Conservation (phyloP, 495 filamentous ascomycete genomes). For the Apiosordaria backusii region DNA sequence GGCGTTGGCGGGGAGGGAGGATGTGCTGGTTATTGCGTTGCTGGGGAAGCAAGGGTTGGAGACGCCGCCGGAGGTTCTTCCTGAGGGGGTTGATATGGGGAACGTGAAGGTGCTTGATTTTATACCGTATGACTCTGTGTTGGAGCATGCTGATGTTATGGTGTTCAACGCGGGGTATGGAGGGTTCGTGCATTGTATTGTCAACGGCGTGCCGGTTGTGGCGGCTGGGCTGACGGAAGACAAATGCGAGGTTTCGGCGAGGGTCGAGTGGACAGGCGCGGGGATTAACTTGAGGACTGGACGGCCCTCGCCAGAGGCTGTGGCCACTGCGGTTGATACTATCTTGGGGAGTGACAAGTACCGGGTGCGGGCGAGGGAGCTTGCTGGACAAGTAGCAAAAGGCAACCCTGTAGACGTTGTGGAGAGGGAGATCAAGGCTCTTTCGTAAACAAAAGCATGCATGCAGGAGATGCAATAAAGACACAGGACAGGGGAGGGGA, state of each 20-base stretch:
- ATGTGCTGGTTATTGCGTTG: constrained; percentile 34
- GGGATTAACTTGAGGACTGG: constrained; percentile 33
- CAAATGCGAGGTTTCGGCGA: constrained; percentile 30
- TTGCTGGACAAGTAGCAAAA: constrained; percentile 24
- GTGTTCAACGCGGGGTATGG: constrained; percentile 38
- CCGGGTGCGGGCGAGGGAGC: constrained; percentile 23
- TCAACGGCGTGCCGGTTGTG: constrained; percentile 34
- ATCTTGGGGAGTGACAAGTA: constrained; percentile 29
- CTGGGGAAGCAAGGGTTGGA: constrained; percentile 29
- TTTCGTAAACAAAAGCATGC: background rate
- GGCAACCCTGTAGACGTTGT: constrained; percentile 28
- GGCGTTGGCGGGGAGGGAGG: constrained; percentile 26
- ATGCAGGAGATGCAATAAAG: no score
- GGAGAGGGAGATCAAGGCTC: constrained; percentile 21
- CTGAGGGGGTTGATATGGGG: constrained; percentile 1
- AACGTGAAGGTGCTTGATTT: constrained; percentile 33
- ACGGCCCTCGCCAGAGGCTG: constrained; percentile 22
- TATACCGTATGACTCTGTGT: constrained; percentile 38
- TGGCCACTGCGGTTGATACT: constrained; percentile 30
- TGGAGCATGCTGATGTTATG: constrained; percentile 32
- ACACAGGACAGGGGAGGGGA: no score
- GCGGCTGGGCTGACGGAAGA: constrained; percentile 34
- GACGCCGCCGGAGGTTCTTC: constrained; percentile 14
- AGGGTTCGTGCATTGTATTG: constrained; percentile 30
- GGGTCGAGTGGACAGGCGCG: constrained; percentile 35